Evolutionary conservation across 1,284 basidiomycete genomes (phyloP).

Genomic region (Leccinum fallax): DNA sequence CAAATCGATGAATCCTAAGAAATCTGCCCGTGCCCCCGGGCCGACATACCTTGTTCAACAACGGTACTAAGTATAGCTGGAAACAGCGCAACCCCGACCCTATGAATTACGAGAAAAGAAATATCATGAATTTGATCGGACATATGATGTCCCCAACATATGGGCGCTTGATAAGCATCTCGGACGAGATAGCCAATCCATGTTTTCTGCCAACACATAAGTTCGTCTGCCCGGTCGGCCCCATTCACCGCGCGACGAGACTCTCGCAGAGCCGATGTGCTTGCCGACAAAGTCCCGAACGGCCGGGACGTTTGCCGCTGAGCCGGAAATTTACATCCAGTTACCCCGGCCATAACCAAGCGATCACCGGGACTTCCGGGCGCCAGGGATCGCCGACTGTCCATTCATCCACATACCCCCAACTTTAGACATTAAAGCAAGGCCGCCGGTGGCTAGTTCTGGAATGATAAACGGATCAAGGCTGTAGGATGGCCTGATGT

Average conservation of each 20-base stretch:
- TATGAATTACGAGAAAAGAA: background rate
- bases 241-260: background rate
- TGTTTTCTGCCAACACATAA: background rate
- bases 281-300: background rate
- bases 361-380: background rate
- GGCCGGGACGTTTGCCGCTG: background rate
- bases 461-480: too few species aligned
- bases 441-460: background rate
- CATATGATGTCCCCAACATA: background rate
- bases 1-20: background rate
- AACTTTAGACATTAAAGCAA: background rate
- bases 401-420: background rate
- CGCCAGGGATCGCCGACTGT: background rate
- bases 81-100: background rate
- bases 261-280: background rate
- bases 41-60: background rate
- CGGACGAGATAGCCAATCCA: background rate
- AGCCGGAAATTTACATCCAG: too few species aligned
- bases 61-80: background rate
- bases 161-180: background rate
- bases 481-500: background rate
- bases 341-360: background rate
- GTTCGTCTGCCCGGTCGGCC: background rate
- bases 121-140: background rate
- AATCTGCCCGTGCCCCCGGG: background rate